Evolutionary conservation across 208 protist species (phyloP), one percentile per base, ranked within the genome.

Genomic region (Tritrichomonas foetus): DNA sequence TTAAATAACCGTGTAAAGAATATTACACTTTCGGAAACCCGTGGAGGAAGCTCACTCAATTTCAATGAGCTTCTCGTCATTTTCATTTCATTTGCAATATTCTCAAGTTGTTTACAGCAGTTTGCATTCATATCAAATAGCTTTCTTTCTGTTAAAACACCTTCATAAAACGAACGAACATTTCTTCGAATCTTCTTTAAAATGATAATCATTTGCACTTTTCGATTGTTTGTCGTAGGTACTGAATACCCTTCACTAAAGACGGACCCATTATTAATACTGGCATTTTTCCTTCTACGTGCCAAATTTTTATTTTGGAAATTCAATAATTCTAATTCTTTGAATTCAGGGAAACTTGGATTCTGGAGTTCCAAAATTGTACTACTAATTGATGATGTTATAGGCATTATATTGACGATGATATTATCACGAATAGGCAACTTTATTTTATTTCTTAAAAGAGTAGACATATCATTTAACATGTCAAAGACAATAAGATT

Each of bases 311-410:
- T n/a, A n/a, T n/a, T n/a, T n/a, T n/a, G n/a, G n/a, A n/a, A n/a
- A n/a, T n/a, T n/a, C n/a, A n/a, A n/a, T n/a, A n/a, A n/a, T n/a
- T n/a, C n/a, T n/a, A n/a, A n/a, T n/a, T n/a, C n/a, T n/a, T 47
- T 75, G 69, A 75, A 75, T 20, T 75, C 33, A 44, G 69, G 69
- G 69, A 75, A 75, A 47, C 69, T 75, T n/a, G 69, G 69, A 44
- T 75, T 75, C 13, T 5, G 33, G 14, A 75, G 33, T 75, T 75
- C 44, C n/a, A n/a, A n/a, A n/a, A n/a, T n/a, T n/a, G n/a, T n/a
- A n/a, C n/a, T n/a, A n/a, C n/a, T n/a, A n/a, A n/a, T n/a, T n/a
- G n/a, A n/a, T n/a, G n/a, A n/a, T n/a, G n/a, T n/a, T n/a, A n/a
- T n/a, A n/a, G n/a, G n/a, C n/a, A n/a, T n/a, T n/a, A n/a, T n/a